Evolutionary conservation across 768 basidiomycete genomes (phyloP), one percentile per base, ranked within the genome.

Genomic region (Gyrodon lividus): DNA sequence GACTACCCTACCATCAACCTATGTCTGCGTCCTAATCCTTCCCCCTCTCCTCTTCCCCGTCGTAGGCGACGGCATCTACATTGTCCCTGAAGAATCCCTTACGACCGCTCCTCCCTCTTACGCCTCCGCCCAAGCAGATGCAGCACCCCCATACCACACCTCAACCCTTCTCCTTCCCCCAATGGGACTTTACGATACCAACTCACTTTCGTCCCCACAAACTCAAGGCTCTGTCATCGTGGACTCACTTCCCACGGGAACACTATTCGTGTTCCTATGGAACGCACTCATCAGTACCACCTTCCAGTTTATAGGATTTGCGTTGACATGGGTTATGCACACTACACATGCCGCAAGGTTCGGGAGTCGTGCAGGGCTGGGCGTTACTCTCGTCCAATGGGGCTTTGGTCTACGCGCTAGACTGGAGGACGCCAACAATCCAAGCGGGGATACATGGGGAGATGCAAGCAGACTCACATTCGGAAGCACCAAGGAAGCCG

Each of bases 101-200:
- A 83, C 87, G 51, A 87, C 95, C 51, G 84, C 86, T 0, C 93
- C 95, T 5, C 97, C 97, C 1, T 89, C 95, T 7, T 98, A 99
- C 68, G 86, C 91, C 13, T 78, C 84, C 26, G 97, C 97, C 9
- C 86, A 95, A 65, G 85, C 89, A 14, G 97, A 99, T 69, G 84
- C 92, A n/a, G 94, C 93, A 6, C 97, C 97, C 4, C 90, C 94
- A 1, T 99, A 99, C 70, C 98, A 93, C 84, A 96, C 98, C 59
- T 97, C 92, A 2, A 95, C 92, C 2, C 83, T 98, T n/a, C 91
- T 98, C 66, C 86, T 95, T 6, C 93, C 95, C 8, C 58, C 68
- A 4, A 55, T 58, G 9, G 38, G 49, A 10, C 31, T 56, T 16
- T 65, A 59, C 14, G 57, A 66, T 17, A 22, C 62, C 31, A 84